Evolutionary conservation across 106 monocot genomes (phyloP).

Genomic region (Dioscorea dumetorum): DNA sequence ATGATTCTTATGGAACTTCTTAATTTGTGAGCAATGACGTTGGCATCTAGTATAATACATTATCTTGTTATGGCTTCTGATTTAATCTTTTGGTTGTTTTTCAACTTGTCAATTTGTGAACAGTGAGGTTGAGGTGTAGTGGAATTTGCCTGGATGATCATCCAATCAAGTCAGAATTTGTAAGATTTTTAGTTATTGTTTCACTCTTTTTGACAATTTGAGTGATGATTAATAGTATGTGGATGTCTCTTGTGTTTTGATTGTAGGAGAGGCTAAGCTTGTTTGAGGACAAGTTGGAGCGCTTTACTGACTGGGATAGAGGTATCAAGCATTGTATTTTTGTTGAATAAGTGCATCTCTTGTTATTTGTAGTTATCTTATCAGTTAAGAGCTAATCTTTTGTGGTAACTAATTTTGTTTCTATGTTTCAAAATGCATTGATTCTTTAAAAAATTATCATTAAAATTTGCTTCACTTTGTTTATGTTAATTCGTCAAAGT

Average conservation of each 20-base stretch:
- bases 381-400: background rate
- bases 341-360: background rate
- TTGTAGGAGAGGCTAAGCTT: conserved; percentile 81
- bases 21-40: background rate
- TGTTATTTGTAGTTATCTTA: background rate
- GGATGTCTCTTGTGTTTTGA: background rate
- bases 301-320: conserved; percentile 52
- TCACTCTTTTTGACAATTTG: background rate
- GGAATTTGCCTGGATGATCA: conserved; percentile 68
- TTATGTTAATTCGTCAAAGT: background rate
- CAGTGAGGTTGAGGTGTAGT: conserved; percentile 73
- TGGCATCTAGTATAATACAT: background rate
- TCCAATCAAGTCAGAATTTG: conserved; percentile 63
- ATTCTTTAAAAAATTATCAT: background rate
- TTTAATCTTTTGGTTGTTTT: background rate
- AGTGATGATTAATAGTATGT: background rate
- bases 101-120: conserved; percentile 6
- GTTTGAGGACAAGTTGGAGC: conserved; percentile 59
- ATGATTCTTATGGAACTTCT: background rate
- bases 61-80: background rate
- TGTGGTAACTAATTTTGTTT: background rate
- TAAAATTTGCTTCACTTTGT: background rate
- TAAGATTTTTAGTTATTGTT: conserved; percentile 23
- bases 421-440: background rate
- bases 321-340: conserved; percentile 22